Conservation (phyloP, 2,329 filamentous ascomycete genomes). For the Paecilomyces sp. region DNA sequence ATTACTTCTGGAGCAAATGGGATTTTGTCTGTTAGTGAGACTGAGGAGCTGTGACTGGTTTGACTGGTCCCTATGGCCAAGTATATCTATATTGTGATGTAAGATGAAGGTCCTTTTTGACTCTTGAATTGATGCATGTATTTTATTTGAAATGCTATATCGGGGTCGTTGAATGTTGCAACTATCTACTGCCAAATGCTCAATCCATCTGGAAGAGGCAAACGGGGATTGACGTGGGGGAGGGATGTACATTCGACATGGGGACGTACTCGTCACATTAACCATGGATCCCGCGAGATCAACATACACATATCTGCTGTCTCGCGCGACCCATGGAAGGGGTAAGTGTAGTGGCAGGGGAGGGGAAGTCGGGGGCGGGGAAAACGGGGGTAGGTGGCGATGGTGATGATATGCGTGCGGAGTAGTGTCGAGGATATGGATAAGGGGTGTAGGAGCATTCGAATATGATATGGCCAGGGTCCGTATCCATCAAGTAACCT, state of each 20-base stretch:
- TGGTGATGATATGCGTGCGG: neutral
- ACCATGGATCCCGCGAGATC: neutral
- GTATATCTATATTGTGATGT: neutral
- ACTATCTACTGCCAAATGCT: conserved; percentile 5
- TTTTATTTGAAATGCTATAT: neutral
- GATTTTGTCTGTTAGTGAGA: too few species aligned
- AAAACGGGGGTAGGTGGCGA: neutral
- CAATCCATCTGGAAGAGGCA: neutral
- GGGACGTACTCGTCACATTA: neutral
- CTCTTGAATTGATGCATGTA: neutral
- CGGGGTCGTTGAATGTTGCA: conserved; percentile 1
- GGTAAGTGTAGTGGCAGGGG: neutral
- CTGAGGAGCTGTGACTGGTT: too few species aligned
- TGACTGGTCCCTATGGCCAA: too few species aligned
- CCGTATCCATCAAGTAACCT: neutral
- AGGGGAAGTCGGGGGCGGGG: neutral
- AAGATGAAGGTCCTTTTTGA: neutral
- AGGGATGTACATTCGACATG: conserved; percentile 1
- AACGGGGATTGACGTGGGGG: neutral
- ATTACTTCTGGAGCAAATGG: too few species aligned
- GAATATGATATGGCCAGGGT: neutral
- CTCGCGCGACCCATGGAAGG: neutral
- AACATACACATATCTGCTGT: neutral
- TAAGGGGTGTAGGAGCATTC: neutral
- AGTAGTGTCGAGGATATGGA: neutral